Base-by-base conservation (phyloP, 163 green algal species). In the Prototheca cutis region DNA sequence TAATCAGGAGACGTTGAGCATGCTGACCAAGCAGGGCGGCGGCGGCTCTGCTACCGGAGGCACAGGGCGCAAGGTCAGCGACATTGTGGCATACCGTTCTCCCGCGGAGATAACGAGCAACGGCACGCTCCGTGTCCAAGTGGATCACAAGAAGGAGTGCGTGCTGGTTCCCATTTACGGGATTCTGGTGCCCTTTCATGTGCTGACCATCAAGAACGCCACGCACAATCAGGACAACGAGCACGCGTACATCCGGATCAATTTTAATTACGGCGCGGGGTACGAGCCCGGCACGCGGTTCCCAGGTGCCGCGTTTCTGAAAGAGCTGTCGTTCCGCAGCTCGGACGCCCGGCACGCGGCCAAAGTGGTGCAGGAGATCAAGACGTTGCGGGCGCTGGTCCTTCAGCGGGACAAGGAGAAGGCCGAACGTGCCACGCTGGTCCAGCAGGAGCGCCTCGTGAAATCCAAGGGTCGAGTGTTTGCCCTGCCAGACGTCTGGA, bases 131-230 rank as follows among this genome's bases (percentile, higher is more conserved):
- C 53, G 55, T 32, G 63, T 77, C 30, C 65, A 73, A 61, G 55
- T 66, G 18, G 39, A 40, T 24, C 39, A 42, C 25, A 21, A 17
- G 56, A 72, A 68, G 4, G 90, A 98, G 73, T 72, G 80, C 6
- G 76, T 99, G 25, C 72, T 99, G 49, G 64, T 98, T 59, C 93
- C 93, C 48, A 92, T 99, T 61, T 96, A 96, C 66, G 93, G 93
- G 47, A 66, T 93, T 34, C 69, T 96, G 60, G 89, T 98, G 51
- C 93, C 93, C 36, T 95, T 99, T 67, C 93, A 99, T 78, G 91
- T 98, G 69, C 86, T 89, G n/a, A 94, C 82, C 6, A 73, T 99
- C 40, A 90, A 92, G 63, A 92, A 85, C 33, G 86, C 91, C 1
- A 85, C 71, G 8, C 83, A 80, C 65, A 84, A 74, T 30, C 74